phyloP scores from a whole-genome alignment of 2,329 filamentous ascomycete species.

The Aspergillus sp. region DNA sequence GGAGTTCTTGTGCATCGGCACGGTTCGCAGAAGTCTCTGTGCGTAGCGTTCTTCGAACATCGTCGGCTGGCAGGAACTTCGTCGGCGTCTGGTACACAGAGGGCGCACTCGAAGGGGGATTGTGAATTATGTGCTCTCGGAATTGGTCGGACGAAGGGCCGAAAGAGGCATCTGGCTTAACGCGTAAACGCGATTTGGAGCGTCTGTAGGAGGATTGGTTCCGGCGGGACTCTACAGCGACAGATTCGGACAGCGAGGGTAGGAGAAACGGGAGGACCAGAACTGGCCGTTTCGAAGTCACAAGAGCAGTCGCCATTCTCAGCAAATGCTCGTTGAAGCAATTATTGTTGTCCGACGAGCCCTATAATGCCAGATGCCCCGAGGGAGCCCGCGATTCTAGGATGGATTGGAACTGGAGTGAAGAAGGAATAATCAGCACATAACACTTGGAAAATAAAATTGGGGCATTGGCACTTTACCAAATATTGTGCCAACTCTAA shows the following conservation, averaged over 20 bases:
- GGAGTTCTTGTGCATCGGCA: slow-evolving; percentile 27
- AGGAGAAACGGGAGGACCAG: slow-evolving; percentile 32
- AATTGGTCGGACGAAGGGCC: slow-evolving; percentile 27
- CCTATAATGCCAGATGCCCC: not conserved
- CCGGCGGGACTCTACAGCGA: slow-evolving; percentile 27
- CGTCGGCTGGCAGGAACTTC: slow-evolving; percentile 55
- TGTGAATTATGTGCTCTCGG: slow-evolving; percentile 54
- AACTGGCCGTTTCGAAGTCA: slow-evolving; percentile 26
- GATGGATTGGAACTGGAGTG: not conserved
- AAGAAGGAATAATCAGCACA: not conserved
- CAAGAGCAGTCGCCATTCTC: slow-evolving; percentile 23
- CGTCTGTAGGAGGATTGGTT: slow-evolving; percentile 45
- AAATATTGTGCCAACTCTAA: no score
- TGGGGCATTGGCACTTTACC: no score
- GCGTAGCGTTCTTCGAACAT: slow-evolving; percentile 46
- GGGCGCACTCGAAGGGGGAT: slow-evolving; percentile 56
- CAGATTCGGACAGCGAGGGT: slow-evolving; percentile 29
- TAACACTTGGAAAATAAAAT: no score
- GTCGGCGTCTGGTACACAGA: slow-evolving; percentile 56
- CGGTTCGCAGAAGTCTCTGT: slow-evolving; percentile 19
- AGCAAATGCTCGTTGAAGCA: not conserved
- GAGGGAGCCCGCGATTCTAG: not conserved
- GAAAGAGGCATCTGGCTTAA: slow-evolving; percentile 48
- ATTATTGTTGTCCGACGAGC: not conserved
- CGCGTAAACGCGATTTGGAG: slow-evolving; percentile 43